A percentile compares a stretch with the other conserved stretches of the same genome.
Conservation (phyloP, 768 basidiomycete genomes). For the Heimioporus sp. region DNA sequence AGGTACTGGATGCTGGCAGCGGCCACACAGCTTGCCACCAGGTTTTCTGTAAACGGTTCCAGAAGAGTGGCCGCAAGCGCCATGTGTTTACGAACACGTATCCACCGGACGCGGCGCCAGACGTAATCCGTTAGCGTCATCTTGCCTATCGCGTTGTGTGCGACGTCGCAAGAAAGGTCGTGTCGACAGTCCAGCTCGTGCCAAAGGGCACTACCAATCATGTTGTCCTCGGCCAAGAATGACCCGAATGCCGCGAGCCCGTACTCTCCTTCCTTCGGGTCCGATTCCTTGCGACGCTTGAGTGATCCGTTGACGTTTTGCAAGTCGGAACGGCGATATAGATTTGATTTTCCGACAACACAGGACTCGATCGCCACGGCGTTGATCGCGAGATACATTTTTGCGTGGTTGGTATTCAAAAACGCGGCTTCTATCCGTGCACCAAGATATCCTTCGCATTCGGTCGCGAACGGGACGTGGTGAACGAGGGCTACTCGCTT, state of each 20-base stretch:
- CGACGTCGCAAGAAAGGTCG: constrained; percentile 88
- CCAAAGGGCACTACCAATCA: constrained; percentile 92
- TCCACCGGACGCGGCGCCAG: constrained; percentile 91
- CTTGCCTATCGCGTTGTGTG: constrained; percentile 82
- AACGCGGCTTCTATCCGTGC: constrained; percentile 90
- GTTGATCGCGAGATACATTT: constrained; percentile 97
- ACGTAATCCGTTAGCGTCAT: constrained; percentile 87
- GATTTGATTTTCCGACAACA: constrained; percentile 93
- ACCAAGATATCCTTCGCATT: constrained; percentile 69
- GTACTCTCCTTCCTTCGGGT: constrained; percentile 20
- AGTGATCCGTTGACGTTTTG: constrained; percentile 70
- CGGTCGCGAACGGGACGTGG: constrained; percentile 88
- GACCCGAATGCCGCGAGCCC: constrained; percentile 82
- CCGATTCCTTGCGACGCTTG: constrained; percentile 38
- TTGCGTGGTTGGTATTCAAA: constrained; percentile 95
- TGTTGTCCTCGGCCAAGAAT: constrained; percentile 97
- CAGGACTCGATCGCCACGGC: constrained; percentile 88
- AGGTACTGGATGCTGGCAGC: constrained; percentile 52
- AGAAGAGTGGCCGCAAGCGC: constrained; percentile 79
- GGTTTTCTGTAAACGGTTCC: constrained; percentile 91
- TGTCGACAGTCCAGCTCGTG: constrained; percentile 88
- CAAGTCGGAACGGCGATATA: constrained; percentile 89
- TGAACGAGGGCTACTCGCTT: constrained; percentile 82
- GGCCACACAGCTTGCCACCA: constrained; percentile 67
- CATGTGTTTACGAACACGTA: constrained; percentile 95